phyloP scores from a whole-genome alignment of 805 yeast genomes.

The Starmerella bombicola region DNA sequence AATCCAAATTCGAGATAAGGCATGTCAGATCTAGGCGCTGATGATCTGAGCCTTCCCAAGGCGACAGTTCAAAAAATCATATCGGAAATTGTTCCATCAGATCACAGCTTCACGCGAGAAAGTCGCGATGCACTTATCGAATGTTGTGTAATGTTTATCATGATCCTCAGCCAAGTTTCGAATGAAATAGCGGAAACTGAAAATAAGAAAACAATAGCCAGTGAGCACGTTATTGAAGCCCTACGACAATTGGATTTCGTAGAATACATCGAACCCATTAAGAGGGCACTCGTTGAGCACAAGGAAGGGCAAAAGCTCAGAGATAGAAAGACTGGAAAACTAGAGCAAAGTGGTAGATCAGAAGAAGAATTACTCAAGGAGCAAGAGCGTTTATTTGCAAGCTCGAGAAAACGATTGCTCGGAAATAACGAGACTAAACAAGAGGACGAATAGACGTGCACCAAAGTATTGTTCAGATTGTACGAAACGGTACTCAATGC shows the following conservation, averaged over 20 bases:
- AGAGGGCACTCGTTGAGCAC: constrained; percentile 70
- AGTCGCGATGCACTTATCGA: constrained; percentile 92
- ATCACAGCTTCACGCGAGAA: constrained; percentile 77
- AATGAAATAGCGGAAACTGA: constrained; percentile 95
- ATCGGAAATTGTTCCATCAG: constrained; percentile 79
- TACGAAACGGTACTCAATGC: not conserved
- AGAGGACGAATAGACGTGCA: constrained; percentile 1
- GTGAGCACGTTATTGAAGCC: constrained; percentile 90
- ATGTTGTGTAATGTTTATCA: constrained; percentile 89
- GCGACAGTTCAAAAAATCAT: constrained; percentile 96
- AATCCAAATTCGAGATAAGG: too few species aligned
- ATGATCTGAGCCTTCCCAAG: constrained; percentile 30
- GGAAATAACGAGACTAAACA: constrained; percentile 13
- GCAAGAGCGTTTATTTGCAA: constrained; percentile 77
- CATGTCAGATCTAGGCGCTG: constrained; percentile 24
- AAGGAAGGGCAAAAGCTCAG: constrained; percentile 74
- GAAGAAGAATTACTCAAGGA: constrained; percentile 87
- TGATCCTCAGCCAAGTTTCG: constrained; percentile 85
- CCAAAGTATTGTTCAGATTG: not conserved
- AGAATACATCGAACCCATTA: constrained; percentile 71
- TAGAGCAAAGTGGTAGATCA: constrained; percentile 79
- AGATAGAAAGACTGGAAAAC: constrained; percentile 82
- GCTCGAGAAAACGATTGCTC: constrained; percentile 22
- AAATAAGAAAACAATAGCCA: constrained; percentile 88
- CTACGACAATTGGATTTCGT: constrained; percentile 74